Evolutionary conservation across 1,284 basidiomycete species (phyloP).

Genomic region (Trametes polyzona): DNA sequence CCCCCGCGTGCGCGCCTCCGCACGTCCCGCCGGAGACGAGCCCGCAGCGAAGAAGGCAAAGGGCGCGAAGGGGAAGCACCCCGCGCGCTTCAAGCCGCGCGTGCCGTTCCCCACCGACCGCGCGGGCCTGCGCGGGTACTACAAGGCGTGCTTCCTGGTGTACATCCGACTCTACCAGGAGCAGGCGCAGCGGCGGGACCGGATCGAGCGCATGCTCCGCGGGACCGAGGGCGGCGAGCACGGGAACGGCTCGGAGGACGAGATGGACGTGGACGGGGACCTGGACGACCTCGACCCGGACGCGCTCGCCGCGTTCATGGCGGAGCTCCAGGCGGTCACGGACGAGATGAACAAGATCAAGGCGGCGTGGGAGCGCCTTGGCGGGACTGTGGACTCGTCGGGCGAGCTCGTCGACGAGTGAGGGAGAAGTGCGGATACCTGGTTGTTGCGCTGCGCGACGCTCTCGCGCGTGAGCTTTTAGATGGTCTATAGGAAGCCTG

Average conservation of each 20-base stretch:
- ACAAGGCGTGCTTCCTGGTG: conserved; percentile 51
- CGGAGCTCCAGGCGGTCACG: conserved; percentile 20
- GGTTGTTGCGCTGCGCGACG: too few relatives aligned
- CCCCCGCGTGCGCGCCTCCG: conserved; percentile 1
- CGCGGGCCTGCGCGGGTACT: conserved; percentile 52
- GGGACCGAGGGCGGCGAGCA: conserved; percentile 32
- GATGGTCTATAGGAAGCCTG: not conserved
- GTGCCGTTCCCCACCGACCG: conserved; percentile 50
- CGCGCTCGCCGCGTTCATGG: conserved; percentile 49
- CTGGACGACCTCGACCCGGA: conserved; percentile 57
- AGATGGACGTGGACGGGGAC: conserved; percentile 41
- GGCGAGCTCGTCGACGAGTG: conserved; percentile 14
- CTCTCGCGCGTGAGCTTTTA: not conserved
- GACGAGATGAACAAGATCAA: conserved; percentile 27
- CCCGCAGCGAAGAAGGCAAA: conserved; percentile 22
- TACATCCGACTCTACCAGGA: conserved; percentile 53
- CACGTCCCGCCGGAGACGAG: conserved; percentile 7
- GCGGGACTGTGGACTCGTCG: conserved; percentile 9
- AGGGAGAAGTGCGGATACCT: too few relatives aligned
- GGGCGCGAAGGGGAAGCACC: conserved; percentile 15
- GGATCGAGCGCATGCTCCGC: conserved; percentile 47
- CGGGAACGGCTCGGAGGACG: conserved; percentile 42
- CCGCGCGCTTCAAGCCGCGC: conserved; percentile 27
- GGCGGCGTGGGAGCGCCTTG: conserved; percentile 15
- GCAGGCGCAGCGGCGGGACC: conserved; percentile 50